Conservation (phyloP, 495 filamentous ascomycete genomes). For the Chaetomidium leptoderma region DNA sequence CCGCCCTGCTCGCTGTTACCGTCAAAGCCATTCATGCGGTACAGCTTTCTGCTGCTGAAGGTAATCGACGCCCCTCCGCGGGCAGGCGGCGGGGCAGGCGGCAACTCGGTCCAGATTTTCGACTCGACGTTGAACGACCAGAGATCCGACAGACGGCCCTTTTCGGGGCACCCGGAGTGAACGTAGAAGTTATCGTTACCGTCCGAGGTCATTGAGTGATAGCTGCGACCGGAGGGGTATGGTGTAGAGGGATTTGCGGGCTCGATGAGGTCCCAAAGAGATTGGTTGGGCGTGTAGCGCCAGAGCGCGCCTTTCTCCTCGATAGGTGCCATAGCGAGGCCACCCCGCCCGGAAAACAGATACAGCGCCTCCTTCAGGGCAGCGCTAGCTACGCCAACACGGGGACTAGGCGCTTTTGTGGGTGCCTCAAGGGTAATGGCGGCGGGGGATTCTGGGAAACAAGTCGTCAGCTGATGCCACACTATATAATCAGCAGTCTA, state of each 20-base stretch:
- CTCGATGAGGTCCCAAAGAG: not conserved
- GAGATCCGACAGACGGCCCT: not conserved
- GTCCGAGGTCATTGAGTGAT: not conserved
- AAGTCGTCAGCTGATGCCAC: not conserved
- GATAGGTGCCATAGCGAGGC: not conserved
- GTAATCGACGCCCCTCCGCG: not conserved
- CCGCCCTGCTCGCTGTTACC: not conserved
- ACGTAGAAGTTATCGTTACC: not conserved
- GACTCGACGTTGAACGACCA: not conserved
- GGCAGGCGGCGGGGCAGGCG: not conserved
- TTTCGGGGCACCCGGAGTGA: not conserved
- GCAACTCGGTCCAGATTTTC: not conserved
- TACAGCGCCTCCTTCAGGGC: not conserved
- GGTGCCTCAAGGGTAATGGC: not conserved
- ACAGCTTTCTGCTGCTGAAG: not conserved
- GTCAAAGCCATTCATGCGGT: not conserved
- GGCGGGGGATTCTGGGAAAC: not conserved
- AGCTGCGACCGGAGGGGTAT: not conserved
- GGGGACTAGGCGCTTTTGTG: not conserved
- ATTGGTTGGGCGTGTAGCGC: not conserved
- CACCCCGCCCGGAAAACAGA: not conserved
- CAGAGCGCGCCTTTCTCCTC: not conserved
- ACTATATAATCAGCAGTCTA: not conserved
- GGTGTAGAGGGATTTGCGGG: not conserved
- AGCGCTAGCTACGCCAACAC: not conserved